These are phyloP conservation scores for Trichoderma afroharzianum DNA, from an alignment of 2,329 filamentous ascomycete genomes.

Conservation along the genomic window DNA sequence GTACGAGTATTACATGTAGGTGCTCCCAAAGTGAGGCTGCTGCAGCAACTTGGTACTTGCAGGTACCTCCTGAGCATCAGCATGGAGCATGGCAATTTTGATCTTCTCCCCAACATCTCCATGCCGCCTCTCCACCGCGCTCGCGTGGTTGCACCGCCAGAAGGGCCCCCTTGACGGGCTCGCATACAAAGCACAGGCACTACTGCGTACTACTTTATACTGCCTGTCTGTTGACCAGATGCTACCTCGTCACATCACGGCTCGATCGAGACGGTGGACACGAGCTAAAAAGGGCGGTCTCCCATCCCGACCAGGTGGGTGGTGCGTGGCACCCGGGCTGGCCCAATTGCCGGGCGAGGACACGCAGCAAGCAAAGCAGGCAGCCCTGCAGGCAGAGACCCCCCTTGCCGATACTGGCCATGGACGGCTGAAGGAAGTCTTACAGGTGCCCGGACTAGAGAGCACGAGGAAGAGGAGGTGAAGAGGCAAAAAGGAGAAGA, in stretches of 20 bases:
- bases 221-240: neutral
- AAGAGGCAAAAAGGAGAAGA: neutral
- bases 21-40: neutral
- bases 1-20: neutral
- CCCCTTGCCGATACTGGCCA: neutral
- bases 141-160: constrained; percentile 8
- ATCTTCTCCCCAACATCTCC: neutral
- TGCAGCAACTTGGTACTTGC: neutral
- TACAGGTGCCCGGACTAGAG: neutral
- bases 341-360: constrained; percentile 17
- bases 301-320: constrained; percentile 17
- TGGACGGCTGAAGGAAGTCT: neutral
- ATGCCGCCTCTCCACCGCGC: neutral
- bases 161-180: neutral
- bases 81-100: neutral
- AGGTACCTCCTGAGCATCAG: neutral
- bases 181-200: neutral
- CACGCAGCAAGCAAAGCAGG: constrained; percentile 12
- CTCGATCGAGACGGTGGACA: constrained; percentile 14
- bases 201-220: neutral
- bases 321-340: constrained; percentile 14
- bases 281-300: constrained; percentile 18
- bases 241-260: constrained; percentile 1
- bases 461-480: neutral
- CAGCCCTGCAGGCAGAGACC: constrained; percentile 6